These are phyloP conservation scores for Diaporthe citriasiana DNA, from an alignment of 2,329 filamentous ascomycete species.

Conservation along the genomic window DNA sequence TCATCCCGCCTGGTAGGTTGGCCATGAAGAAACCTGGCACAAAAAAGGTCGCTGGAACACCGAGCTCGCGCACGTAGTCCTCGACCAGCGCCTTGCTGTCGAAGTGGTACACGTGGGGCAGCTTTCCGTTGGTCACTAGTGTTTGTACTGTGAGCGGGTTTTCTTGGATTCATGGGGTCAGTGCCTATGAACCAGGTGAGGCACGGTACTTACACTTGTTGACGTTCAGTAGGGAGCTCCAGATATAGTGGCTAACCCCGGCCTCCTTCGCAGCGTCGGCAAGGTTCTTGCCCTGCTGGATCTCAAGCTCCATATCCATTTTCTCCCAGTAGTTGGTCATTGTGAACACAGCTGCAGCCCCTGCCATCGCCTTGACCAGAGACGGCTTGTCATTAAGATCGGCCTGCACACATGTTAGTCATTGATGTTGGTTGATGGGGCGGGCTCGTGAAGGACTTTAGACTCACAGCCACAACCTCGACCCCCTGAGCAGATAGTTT, in stretches of 20 bases:
- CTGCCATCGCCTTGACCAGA: conserved; percentile 59
- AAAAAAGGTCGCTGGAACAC: conserved; percentile 65
- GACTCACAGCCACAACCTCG: conserved; percentile 62
- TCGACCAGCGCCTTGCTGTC: conserved; percentile 71
- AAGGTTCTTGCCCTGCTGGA: conserved; percentile 62
- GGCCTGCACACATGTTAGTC: conserved; percentile 51
- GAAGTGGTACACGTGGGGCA: conserved; percentile 64
- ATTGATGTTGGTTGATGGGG: neutral
- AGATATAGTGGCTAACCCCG: conserved; percentile 60
- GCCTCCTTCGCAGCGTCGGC: conserved; percentile 61
- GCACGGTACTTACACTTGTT: conserved; percentile 52
- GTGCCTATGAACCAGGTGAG: neutral
- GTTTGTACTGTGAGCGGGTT: neutral
- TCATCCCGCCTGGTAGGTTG: conserved; percentile 56
- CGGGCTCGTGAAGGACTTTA: neutral
- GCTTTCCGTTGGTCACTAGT: conserved; percentile 56
- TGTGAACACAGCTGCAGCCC: conserved; percentile 64
- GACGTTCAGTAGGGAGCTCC: conserved; percentile 59
- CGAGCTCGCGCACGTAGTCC: conserved; percentile 63
- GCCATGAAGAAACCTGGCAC: conserved; percentile 68
- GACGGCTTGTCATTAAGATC: conserved; percentile 63
- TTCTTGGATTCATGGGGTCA: neutral
- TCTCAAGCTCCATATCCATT: conserved; percentile 56
- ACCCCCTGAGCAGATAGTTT: conserved; percentile 60
- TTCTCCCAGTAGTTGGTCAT: conserved; percentile 68